These are phyloP conservation scores for Amauroascus niger DNA, from an alignment of 2,329 filamentous ascomycete species.

Conservation along the genomic window DNA sequence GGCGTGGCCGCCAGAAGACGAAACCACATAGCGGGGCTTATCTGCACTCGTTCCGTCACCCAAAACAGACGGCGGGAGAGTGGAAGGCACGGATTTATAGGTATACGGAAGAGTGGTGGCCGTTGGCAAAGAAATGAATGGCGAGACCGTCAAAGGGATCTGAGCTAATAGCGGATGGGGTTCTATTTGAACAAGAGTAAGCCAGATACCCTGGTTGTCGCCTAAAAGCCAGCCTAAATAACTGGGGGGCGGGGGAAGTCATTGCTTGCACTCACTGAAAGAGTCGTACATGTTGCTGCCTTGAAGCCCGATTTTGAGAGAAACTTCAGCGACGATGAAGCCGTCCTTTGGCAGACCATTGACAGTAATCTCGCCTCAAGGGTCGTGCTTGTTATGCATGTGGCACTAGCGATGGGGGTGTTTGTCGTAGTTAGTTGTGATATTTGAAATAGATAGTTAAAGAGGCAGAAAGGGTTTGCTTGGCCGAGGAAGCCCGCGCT, in stretches of 20 bases:
- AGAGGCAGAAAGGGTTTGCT: too few relatives aligned
- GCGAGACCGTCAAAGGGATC: constrained; percentile 85
- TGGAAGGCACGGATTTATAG: constrained; percentile 81
- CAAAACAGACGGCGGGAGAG: constrained; percentile 64
- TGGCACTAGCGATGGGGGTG: too few relatives aligned
- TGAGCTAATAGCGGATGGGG: constrained; percentile 84
- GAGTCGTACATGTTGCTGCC: constrained; percentile 37
- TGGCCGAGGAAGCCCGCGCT: too few relatives aligned
- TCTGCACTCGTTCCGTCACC: constrained; percentile 40
- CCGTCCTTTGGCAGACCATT: too few relatives aligned
- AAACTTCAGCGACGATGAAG: background rate
- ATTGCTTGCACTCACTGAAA: constrained; percentile 33
- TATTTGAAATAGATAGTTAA: too few relatives aligned
- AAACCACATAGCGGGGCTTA: constrained; percentile 63
- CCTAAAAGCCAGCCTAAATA: background rate
- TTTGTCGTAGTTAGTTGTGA: too few relatives aligned
- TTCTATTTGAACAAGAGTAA: constrained; percentile 38
- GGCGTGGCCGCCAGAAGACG: constrained; percentile 65
- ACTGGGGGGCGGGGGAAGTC: too few relatives aligned
- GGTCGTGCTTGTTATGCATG: too few relatives aligned
- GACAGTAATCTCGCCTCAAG: too few relatives aligned
- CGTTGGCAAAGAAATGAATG: constrained; percentile 82
- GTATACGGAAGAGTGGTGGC: constrained; percentile 90
- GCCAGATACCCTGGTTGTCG: background rate
- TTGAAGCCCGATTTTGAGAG: background rate